Evolutionary conservation across 2,329 filamentous ascomycete species (phyloP).

Genomic region (Penicillium sp.): DNA sequence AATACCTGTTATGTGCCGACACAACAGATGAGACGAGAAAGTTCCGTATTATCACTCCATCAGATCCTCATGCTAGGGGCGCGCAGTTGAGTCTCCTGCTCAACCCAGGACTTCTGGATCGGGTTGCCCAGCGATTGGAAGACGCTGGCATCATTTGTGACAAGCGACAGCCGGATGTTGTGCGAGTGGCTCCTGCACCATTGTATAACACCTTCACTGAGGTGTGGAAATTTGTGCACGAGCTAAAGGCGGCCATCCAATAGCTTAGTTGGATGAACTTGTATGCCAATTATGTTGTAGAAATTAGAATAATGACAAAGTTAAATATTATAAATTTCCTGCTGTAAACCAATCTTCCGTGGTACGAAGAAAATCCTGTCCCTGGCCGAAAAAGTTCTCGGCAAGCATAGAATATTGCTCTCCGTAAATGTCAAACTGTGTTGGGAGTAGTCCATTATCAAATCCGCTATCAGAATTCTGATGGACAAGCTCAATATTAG

Average conservation of each 20-base stretch:
- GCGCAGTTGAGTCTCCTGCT: slow-evolving; percentile 74
- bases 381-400: slow-evolving; percentile 47
- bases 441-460: slow-evolving; percentile 20
- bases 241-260: slow-evolving; percentile 26
- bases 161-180: slow-evolving; percentile 77
- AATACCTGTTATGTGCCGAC: slow-evolving; percentile 55
- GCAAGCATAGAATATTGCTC: slow-evolving; percentile 46
- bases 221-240: slow-evolving; percentile 54
- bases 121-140: slow-evolving; percentile 61
- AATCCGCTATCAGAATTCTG: slow-evolving; percentile 17
- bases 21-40: slow-evolving; percentile 33
- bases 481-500: slow-evolving; percentile 19
- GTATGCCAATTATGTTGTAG: not conserved
- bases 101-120: slow-evolving; percentile 66
- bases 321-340: slow-evolving; percentile 26
- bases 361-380: slow-evolving; percentile 39
- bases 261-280: not conserved
- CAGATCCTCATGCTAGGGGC: slow-evolving; percentile 62
- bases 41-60: slow-evolving; percentile 65
- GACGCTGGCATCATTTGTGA: slow-evolving; percentile 72
- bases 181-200: slow-evolving; percentile 75
- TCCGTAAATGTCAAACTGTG: slow-evolving; percentile 27
- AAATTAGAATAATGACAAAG: not conserved
- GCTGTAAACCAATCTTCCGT: slow-evolving; percentile 34
- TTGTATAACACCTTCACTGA: slow-evolving; percentile 78